These are phyloP conservation scores for Aechmea fasciata DNA, from an alignment of 176 grass and related monocot genomes.

Conservation along the genomic window DNA sequence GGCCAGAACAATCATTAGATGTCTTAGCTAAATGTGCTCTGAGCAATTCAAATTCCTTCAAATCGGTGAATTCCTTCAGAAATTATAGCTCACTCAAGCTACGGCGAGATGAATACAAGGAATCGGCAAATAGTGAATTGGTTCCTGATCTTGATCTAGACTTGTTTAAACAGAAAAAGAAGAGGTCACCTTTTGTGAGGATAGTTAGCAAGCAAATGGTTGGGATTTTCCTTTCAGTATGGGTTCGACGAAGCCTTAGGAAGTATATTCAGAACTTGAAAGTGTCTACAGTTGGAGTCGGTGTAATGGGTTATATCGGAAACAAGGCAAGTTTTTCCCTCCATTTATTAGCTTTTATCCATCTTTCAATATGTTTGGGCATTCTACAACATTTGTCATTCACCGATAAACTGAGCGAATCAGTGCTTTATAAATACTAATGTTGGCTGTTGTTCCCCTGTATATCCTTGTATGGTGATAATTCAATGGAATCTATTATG, in stretches of 20 bases:
- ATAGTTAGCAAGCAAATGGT: slow-evolving; percentile 98
- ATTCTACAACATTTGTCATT: background rate
- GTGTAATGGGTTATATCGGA: slow-evolving; percentile 97
- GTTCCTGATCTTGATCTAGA: slow-evolving; percentile 27
- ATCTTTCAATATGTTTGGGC: background rate
- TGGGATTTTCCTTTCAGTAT: slow-evolving; percentile 69
- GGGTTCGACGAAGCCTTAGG: slow-evolving; percentile 55
- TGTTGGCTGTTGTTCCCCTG: too few species aligned
- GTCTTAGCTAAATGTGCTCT: slow-evolving; percentile 29
- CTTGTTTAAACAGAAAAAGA: slow-evolving; percentile 33
- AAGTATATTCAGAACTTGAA: slow-evolving; percentile 77
- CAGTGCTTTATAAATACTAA: too few species aligned
- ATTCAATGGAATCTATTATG: too few species aligned
- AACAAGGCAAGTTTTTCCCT: slow-evolving; percentile 48
- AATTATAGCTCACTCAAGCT: slow-evolving; percentile 24
- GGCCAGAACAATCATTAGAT: slow-evolving; percentile 87
- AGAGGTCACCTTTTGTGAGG: slow-evolving; percentile 53
- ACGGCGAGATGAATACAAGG: slow-evolving; percentile 7
- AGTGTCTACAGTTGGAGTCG: slow-evolving; percentile 87
- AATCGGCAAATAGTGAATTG: slow-evolving; percentile 12
- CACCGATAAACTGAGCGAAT: background rate
- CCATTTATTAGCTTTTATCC: background rate
- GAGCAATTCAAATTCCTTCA: background rate
- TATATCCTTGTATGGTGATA: too few species aligned
- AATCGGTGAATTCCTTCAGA: slow-evolving; percentile 20